Base-by-base conservation (phyloP, 805 yeast species). In the Kazachstania africana region DNA sequence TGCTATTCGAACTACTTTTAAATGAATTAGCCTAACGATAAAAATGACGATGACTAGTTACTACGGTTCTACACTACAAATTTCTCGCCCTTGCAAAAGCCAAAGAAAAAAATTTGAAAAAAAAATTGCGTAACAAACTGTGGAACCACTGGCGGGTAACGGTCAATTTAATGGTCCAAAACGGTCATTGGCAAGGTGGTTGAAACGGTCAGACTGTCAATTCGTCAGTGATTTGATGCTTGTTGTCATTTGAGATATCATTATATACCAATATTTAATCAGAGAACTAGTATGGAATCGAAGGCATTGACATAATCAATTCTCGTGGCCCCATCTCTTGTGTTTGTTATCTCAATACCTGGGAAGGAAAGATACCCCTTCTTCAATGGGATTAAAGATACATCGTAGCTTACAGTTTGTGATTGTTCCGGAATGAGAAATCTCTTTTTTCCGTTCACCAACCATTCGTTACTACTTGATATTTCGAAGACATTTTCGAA, bases 361-460 rank as follows among this genome's bases (percentile, higher is more conserved):
- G 96, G 96, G 22, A 81, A 59, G 2, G 63, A 55, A 8, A 87
- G 48, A 36, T 76, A 75, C 0, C 97, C 96, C 15, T 76, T 72
- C 37, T 71, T 77, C 32, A 84, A 51, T 1, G 97, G 96, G 12
- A 83, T 66, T 38, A 87, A 53, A 3, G 67, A 57, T 12, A 85
- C 36, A 12, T 64, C 52, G 3, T 55, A 40, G 6, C 40, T 44
- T 3, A 39, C 32, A 31, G 42, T 37, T 8, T 53, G 60, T 4
- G 66, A 53, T 3, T 59, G 48, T 3, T 21, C 3, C 4, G 36
- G 27, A 38, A 84, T 69, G 8, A 60, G 49, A 27, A 72, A 71
- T 35, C 62, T 64, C 36, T 72, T 73, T 38, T 69, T 63, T 0
- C 97, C 97, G 5, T 83, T 73, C 4, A 85, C 59, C 3, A 84